Percentiles rank a stretch among this genome's conserved stretches.
These are phyloP conservation scores for Raddia distichophylla DNA, from an alignment of 176 grass and related monocot genomes.

Conservation along the genomic window DNA sequence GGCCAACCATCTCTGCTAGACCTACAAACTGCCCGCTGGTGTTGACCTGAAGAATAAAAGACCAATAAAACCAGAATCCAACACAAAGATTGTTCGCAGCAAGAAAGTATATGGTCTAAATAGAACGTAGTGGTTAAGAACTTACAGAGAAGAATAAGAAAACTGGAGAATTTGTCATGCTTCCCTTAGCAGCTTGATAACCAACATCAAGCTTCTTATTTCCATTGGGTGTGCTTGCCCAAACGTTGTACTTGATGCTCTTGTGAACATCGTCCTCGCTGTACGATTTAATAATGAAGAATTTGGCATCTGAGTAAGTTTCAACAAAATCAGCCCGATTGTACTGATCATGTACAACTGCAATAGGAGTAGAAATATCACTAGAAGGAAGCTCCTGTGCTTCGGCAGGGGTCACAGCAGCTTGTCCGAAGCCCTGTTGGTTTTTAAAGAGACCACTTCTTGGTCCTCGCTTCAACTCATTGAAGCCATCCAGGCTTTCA, in stretches of 20 bases:
- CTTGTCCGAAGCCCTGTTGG: slow-evolving; percentile 43
- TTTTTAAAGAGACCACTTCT: slow-evolving; percentile 63
- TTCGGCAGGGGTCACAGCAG: slow-evolving; percentile 41
- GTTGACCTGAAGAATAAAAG: slow-evolving; percentile 61
- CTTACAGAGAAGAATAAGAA: slow-evolving; percentile 97
- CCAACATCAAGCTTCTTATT: slow-evolving; percentile 90
- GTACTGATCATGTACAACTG: slow-evolving; percentile 61
- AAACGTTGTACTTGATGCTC: slow-evolving; percentile 88
- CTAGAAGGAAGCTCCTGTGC: slow-evolving; percentile 45
- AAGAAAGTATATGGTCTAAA: background rate
- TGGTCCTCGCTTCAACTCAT: slow-evolving; percentile 87
- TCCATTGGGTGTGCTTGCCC: slow-evolving; percentile 90
- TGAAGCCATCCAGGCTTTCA: slow-evolving; percentile 71
- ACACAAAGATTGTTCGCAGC: background rate
- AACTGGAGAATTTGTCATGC: slow-evolving; percentile 52
- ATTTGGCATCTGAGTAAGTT: slow-evolving; percentile 72
- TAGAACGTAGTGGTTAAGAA: background rate
- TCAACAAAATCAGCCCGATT: slow-evolving; percentile 70
- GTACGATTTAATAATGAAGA: slow-evolving; percentile 94
- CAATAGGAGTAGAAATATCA: slow-evolving; percentile 29
- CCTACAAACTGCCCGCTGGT: slow-evolving; percentile 88
- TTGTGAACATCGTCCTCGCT: slow-evolving; percentile 96
- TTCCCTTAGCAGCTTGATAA: slow-evolving; percentile 80
- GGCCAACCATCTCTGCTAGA: slow-evolving; percentile 75
- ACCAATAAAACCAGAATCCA: slow-evolving; percentile 26